These are phyloP conservation scores for Barnettozyma salicaria DNA, from an alignment of 805 yeast genomes.

Conservation along the genomic window DNA sequence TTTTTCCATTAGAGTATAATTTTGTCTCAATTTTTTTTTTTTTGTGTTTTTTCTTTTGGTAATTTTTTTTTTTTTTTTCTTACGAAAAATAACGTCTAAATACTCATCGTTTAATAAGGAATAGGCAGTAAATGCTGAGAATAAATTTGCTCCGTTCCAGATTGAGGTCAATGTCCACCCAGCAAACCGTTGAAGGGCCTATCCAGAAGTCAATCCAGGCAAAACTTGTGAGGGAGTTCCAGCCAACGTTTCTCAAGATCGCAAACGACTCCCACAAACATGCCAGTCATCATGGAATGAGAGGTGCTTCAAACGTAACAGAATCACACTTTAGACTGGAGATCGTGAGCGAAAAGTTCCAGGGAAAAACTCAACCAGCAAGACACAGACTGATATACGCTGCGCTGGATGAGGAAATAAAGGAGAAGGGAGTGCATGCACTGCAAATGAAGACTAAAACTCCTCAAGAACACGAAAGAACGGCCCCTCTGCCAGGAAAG, in stretches of 20 bases:
- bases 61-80: no score
- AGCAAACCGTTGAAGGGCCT: conserved; percentile 19
- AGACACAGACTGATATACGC: conserved; percentile 75
- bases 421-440: conserved; percentile 75
- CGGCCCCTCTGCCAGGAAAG: no score
- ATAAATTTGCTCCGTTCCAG: conserved; percentile 4
- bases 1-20: no score
- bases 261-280: conserved; percentile 84
- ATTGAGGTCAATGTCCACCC: conserved; percentile 22
- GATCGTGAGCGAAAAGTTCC: conserved; percentile 63
- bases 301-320: conserved; percentile 59
- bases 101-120: background rate
- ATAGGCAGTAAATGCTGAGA: background rate
- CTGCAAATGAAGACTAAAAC: conserved; percentile 82
- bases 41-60: no score
- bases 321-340: conserved; percentile 83
- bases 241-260: conserved; percentile 46
- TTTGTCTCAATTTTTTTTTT: no score
- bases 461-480: conserved; percentile 39
- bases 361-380: conserved; percentile 57
- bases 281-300: conserved; percentile 78
- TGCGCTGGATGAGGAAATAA: conserved; percentile 66
- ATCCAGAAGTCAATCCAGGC: conserved; percentile 19
- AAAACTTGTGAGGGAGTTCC: conserved; percentile 19
- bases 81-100: no score